phyloP scores from a whole-genome alignment of 441 rosid species.

The Theobroma grandiflorum region DNA sequence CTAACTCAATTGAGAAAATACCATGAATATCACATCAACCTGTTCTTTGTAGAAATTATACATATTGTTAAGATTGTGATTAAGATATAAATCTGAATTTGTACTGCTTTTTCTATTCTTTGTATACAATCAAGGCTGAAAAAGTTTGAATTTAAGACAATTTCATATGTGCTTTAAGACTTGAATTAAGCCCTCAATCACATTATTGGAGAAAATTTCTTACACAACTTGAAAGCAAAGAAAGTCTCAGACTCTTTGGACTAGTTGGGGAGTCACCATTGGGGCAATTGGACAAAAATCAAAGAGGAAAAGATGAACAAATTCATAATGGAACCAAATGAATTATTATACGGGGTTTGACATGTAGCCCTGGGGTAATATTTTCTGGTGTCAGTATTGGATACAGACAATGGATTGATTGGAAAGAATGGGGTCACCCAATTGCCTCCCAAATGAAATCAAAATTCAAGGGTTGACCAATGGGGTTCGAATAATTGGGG shows the following conservation, averaged over 20 bases:
- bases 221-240: neutral
- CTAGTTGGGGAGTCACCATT: neutral
- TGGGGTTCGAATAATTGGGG: conserved; percentile 16
- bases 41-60: neutral
- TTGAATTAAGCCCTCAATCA: conserved; percentile 2
- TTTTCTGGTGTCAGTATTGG: neutral
- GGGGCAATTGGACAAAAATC: neutral
- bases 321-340: conserved; percentile 16
- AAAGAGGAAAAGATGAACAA: neutral
- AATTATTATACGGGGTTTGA: conserved; percentile 6
- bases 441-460: conserved; percentile 10
- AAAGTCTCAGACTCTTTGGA: neutral
- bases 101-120: conserved; percentile 5
- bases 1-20: neutral
- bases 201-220: neutral
- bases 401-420: neutral
- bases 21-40: neutral
- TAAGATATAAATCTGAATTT: neutral
- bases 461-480: conserved; percentile 15
- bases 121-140: neutral
- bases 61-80: neutral
- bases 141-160: neutral
- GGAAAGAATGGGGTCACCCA: neutral
- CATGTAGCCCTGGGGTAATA: neutral
- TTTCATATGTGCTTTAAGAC: neutral